Evolutionary conservation across 2,329 filamentous ascomycete species (phyloP), one percentile per base, ranked within the genome.

Genomic region (Shiraia sp.): DNA sequence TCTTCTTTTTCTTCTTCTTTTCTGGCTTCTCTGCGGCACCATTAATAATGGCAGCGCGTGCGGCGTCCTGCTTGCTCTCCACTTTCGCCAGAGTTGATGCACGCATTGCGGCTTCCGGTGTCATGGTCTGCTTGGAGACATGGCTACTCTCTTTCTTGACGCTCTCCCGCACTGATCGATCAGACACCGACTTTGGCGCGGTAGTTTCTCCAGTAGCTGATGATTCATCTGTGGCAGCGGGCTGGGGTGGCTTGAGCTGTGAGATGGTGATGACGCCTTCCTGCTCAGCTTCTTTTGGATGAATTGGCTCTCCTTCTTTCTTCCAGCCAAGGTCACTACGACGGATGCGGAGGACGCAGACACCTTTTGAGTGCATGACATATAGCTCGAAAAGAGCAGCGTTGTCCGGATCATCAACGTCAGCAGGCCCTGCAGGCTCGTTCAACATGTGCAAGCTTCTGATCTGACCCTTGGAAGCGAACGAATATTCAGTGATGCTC

Each of bases 291-390:
- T 95, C 85, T 27, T 93, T 81, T 0, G 87, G 79, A 39, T 85
- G 76, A 27, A 96, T 76, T 38, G 95, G 88, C 75, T 95, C 95
- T 71, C 90, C 92, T 49, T 96, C 89, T 56, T 83, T 82, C 56
- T 86, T 87, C 91, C 91, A 97, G 22, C 95, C 93, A 34, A 99
- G 77, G 70, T 97, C 92, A 36, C 85, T 82, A 65, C 92, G 89
- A 68, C 87, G 92, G 66, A 99, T 83, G 51, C 84, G 85, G 38
- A 97, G 69, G 59, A 88, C 92, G 13, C 91, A 91, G n/a, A 97
- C 90, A 47, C 93, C 93, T 73, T 90, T 95, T 9, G 93, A 96
- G 70, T 99, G 92, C 86, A 96, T 95, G 23, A 90, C 87, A 66
- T 99, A 99, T 8, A 99, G 79, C 74, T 99, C 93, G 61, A 99